Percentiles rank a stretch among this genome's conserved stretches.
Evolutionary conservation across 805 yeast species (phyloP).

Genomic region (Clavispora santaluciae): DNA sequence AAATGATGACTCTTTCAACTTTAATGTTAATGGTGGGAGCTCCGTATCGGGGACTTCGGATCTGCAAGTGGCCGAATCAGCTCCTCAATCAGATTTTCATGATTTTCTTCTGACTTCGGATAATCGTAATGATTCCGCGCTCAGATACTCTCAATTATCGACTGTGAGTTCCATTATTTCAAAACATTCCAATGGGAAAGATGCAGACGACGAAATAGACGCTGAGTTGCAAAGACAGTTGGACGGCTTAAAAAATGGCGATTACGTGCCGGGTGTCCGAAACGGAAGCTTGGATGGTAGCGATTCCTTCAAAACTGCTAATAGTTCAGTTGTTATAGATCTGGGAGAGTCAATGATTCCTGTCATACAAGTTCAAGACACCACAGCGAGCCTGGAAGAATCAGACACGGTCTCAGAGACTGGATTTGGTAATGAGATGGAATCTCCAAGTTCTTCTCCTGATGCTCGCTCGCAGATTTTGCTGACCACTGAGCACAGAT

Average conservation of each 20-base stretch:
- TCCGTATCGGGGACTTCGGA: background rate
- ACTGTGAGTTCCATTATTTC: conserved; percentile 41
- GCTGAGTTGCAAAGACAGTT: conserved; percentile 36
- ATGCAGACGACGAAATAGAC: conserved; percentile 32
- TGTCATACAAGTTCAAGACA: background rate
- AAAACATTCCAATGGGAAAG: conserved; percentile 24
- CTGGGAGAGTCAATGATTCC: background rate
- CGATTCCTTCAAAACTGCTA: conserved; percentile 1
- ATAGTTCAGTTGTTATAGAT: conserved; percentile 10
- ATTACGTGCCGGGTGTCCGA: background rate
- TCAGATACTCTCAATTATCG: conserved; percentile 32
- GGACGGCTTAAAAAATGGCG: conserved; percentile 26
- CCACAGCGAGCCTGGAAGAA: background rate
- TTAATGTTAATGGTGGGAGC: background rate
- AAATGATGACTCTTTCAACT: background rate
- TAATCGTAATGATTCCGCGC: conserved; percentile 1
- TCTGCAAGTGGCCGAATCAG: background rate
- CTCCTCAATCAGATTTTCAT: conserved; percentile 19
- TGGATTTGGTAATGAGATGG: background rate
- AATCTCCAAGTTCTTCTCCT: background rate
- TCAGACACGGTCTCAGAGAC: background rate
- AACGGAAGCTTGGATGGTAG: conserved; percentile 5
- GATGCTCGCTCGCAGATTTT: too few species aligned
- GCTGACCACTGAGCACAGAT: too few species aligned
- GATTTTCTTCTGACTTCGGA: conserved; percentile 17